phyloP scores from a whole-genome alignment of 2,329 filamentous ascomycete species.

The Diplodia corticola region DNA sequence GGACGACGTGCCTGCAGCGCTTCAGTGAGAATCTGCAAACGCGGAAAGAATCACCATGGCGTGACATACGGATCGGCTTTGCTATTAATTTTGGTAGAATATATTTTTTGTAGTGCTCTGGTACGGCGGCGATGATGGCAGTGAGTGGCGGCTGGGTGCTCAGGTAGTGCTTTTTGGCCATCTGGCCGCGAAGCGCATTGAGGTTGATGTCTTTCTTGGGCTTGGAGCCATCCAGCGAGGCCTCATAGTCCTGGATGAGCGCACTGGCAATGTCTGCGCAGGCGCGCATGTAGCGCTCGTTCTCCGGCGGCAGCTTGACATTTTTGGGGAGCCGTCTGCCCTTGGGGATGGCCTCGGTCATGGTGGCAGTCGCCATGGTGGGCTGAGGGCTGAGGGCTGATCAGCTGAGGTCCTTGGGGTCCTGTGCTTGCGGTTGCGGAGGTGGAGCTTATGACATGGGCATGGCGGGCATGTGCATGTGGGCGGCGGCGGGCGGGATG shows the following conservation, averaged over 20 bases:
- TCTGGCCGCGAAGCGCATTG: slow-evolving; percentile 80
- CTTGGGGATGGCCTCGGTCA: slow-evolving; percentile 51
- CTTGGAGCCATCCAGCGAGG: slow-evolving; percentile 69
- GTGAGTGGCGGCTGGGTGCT: slow-evolving; percentile 87
- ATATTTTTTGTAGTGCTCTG: slow-evolving; percentile 99
- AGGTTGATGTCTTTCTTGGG: slow-evolving; percentile 87
- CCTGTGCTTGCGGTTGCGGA: neutral
- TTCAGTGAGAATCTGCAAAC: slow-evolving; percentile 19
- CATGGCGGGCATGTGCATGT: slow-evolving; percentile 17
- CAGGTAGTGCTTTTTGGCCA: slow-evolving; percentile 90
- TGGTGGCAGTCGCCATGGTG: slow-evolving; percentile 65
- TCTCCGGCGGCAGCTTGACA: slow-evolving; percentile 81
- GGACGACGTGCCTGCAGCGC: slow-evolving; percentile 74
- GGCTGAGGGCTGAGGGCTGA: neutral
- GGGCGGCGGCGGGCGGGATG: neutral
- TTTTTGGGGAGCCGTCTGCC: slow-evolving; percentile 63
- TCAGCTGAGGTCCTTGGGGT: neutral
- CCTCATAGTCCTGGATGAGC: slow-evolving; percentile 91
- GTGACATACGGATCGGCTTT: slow-evolving; percentile 79
- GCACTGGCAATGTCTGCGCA: slow-evolving; percentile 94
- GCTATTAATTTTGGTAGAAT: slow-evolving; percentile 94
- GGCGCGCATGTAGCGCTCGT: slow-evolving; percentile 88
- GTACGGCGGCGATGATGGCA: slow-evolving; percentile 95
- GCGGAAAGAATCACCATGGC: neutral
- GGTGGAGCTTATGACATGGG: slow-evolving; percentile 20